These are phyloP conservation scores for Cryomyces minteri DNA, from an alignment of 495 filamentous ascomycete species.

Conservation along the genomic window DNA sequence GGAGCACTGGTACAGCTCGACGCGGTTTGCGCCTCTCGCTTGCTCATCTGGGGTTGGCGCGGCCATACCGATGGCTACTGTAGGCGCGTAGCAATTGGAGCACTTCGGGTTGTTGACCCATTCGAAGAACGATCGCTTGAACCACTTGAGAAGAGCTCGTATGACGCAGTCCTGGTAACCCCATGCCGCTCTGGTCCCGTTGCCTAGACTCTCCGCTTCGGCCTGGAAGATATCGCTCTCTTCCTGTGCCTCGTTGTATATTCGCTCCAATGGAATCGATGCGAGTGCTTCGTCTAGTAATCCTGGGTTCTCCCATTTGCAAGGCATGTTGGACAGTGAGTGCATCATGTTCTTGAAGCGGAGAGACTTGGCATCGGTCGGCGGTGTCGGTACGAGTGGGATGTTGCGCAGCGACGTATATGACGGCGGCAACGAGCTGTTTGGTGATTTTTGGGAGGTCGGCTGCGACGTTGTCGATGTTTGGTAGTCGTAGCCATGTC, in stretches of 20 bases:
- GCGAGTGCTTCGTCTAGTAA: constrained; percentile 82
- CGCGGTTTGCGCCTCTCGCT: constrained; percentile 66
- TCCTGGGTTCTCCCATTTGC: constrained; percentile 92
- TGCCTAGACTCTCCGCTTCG: constrained; percentile 66
- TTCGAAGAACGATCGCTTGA: constrained; percentile 82
- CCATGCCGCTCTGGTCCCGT: constrained; percentile 71
- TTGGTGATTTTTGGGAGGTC: constrained; percentile 17
- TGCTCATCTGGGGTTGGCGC: constrained; percentile 74
- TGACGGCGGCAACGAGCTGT: constrained; percentile 29
- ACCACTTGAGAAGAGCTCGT: constrained; percentile 85
- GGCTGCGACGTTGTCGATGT: constrained; percentile 16
- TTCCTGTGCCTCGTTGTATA: constrained; percentile 89
- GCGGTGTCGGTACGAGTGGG: constrained; percentile 65
- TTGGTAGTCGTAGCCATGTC: constrained; percentile 23
- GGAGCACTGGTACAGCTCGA: constrained; percentile 81
- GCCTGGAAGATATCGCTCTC: constrained; percentile 74
- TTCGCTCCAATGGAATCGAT: constrained; percentile 70
- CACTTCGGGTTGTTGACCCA: constrained; percentile 94
- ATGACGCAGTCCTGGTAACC: constrained; percentile 97
- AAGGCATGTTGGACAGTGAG: constrained; percentile 65
- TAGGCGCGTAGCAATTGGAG: constrained; percentile 62
- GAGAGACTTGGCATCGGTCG: constrained; percentile 50
- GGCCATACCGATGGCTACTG: constrained; percentile 60
- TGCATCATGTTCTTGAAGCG: constrained; percentile 75
- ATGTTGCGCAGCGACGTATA: constrained; percentile 53